Percentiles rank a stretch among this genome's conserved stretches.
Conservation (phyloP, 176 grass and related monocot species). For the Ananas comosus region DNA sequence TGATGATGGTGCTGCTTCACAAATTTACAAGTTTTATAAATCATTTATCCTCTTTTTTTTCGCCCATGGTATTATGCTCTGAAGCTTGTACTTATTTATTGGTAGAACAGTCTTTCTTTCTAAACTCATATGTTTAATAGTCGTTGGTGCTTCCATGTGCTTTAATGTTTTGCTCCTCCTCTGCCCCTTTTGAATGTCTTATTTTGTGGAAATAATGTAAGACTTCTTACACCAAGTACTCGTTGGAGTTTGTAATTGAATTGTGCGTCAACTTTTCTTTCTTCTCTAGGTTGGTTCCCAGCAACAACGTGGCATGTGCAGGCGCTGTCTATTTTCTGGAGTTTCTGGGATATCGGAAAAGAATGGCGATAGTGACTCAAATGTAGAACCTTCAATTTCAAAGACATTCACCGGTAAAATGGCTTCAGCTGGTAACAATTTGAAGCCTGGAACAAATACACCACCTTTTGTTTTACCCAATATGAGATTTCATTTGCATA, state of each 20-base stretch:
- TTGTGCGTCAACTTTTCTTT: constrained; percentile 4
- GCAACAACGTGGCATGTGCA: constrained; percentile 67
- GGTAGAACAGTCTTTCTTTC: too few species aligned
- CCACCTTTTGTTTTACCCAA: constrained; percentile 41
- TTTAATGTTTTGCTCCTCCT: too few species aligned
- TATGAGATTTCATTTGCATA: constrained; percentile 83
- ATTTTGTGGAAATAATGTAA: too few species aligned
- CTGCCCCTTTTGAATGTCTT: too few species aligned
- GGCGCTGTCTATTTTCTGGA: constrained; percentile 91
- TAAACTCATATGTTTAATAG: too few species aligned
- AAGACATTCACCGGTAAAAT: constrained; percentile 43
- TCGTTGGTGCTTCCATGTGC: too few species aligned
- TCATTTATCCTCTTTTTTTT: too few species aligned
- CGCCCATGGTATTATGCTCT: too few species aligned
- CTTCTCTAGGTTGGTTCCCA: constrained; percentile 54
- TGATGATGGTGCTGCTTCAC: too few species aligned
- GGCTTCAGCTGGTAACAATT: constrained; percentile 18
- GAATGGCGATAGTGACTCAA: constrained; percentile 23
- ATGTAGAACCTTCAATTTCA: constrained; percentile 22
- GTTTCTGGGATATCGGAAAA: constrained; percentile 37
- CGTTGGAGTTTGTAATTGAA: not conserved
- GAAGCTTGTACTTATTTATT: too few species aligned
- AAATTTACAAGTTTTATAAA: too few species aligned
- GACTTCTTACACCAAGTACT: too few species aligned
- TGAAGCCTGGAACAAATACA: constrained; percentile 42